Conservation (phyloP, 2,329 filamentous ascomycete genomes). For the Diaporthe sp. region DNA sequence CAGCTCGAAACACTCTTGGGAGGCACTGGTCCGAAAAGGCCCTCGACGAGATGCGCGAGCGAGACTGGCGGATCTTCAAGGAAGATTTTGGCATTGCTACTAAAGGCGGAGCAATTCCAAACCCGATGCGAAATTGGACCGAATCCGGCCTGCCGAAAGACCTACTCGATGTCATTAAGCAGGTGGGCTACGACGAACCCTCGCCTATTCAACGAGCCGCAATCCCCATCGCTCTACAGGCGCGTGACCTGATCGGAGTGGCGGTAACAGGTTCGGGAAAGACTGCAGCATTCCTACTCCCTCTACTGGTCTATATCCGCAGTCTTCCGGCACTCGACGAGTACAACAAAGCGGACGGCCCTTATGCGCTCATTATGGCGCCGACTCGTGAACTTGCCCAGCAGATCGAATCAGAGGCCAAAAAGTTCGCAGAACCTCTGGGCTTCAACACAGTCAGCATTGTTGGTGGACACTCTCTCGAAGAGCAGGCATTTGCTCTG, state of each 20-base stretch:
- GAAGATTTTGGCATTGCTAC: slow-evolving; percentile 98
- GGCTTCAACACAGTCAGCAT: slow-evolving; percentile 97
- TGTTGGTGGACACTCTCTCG: slow-evolving; percentile 95
- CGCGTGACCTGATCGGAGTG: slow-evolving; percentile 96
- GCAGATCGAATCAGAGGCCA: slow-evolving; percentile 95
- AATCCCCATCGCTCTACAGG: slow-evolving; percentile 94
- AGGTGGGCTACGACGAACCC: slow-evolving; percentile 92
- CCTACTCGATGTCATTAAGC: slow-evolving; percentile 84
- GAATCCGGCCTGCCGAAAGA: slow-evolving; percentile 86
- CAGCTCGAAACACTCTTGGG: slow-evolving; percentile 81
- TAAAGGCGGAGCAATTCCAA: slow-evolving; percentile 91
- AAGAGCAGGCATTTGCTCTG: slow-evolving; percentile 92
- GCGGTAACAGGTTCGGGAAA: slow-evolving; percentile 99
- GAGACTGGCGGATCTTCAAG: slow-evolving; percentile 99
- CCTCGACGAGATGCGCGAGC: slow-evolving; percentile 92
- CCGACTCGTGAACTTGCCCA: slow-evolving; percentile 97
- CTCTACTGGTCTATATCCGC: slow-evolving; percentile 93
- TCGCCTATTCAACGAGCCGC: slow-evolving; percentile 93
- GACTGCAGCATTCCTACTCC: slow-evolving; percentile 94
- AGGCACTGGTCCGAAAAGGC: slow-evolving; percentile 97
- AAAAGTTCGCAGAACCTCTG: slow-evolving; percentile 90
- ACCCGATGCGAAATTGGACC: slow-evolving; percentile 95
- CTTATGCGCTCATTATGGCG: slow-evolving; percentile 96
- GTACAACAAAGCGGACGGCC: slow-evolving; percentile 90
- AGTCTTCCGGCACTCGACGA: slow-evolving; percentile 89